Conservation (phyloP, 2,329 filamentous ascomycete species). For the Cladosporium sp. region DNA sequence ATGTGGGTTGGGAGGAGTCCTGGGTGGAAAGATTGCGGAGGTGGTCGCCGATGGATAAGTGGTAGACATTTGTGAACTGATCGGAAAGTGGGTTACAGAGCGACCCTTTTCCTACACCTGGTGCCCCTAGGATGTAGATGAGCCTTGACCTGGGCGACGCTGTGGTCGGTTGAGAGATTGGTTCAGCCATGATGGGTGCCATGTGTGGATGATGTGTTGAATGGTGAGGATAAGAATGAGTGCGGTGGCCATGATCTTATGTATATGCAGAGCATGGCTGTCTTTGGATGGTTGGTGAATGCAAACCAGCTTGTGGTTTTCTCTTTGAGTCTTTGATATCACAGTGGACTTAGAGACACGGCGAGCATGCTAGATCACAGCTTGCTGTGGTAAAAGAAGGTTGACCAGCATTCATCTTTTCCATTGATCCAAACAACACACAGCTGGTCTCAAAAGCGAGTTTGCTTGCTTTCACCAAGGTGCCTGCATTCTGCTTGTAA, state of each 20-base stretch:
- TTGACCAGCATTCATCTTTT: not conserved
- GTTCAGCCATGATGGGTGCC: too few species aligned
- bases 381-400: too few species aligned
- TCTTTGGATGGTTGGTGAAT: not conserved
- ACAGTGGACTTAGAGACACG: not conserved
- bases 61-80: slow-evolving; percentile 23
- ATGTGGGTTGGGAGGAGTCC: not conserved
- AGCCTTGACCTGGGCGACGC: not conserved
- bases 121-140: slow-evolving; percentile 28
- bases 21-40: slow-evolving; percentile 21
- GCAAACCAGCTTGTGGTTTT: not conserved
- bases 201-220: not conserved
- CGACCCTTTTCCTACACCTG: slow-evolving; percentile 39
- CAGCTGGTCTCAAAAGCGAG: not conserved
- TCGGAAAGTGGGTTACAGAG: slow-evolving; percentile 29
- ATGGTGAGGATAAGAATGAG: not conserved
- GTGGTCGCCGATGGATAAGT: slow-evolving; percentile 35
- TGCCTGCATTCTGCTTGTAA: not conserved
- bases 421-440: not conserved
- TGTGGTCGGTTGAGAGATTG: not conserved
- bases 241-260: not conserved
- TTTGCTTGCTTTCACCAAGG: not conserved
- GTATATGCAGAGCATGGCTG: too few species aligned
- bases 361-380: not conserved
- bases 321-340: not conserved